phyloP scores from a whole-genome alignment of 805 yeast species.

The Yarrowia deformans region DNA sequence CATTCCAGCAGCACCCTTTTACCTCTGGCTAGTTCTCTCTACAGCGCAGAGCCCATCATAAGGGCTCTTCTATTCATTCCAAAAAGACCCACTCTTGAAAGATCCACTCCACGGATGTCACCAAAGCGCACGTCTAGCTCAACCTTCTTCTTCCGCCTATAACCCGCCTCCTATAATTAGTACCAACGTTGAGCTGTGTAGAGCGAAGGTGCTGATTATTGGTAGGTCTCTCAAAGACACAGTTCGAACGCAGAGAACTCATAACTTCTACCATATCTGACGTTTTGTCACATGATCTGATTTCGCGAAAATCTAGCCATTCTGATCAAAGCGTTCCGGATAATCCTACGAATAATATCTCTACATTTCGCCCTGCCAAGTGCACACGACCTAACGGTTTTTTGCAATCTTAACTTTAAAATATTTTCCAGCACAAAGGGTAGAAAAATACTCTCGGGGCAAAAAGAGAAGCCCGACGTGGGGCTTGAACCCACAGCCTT shows the following conservation, averaged over 20 bases:
- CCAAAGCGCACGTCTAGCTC: not conserved
- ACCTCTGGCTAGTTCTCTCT: too few species aligned
- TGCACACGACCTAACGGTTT: constrained; percentile 19
- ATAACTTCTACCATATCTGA: too few species aligned
- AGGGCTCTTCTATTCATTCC: not conserved
- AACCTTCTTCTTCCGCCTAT: not conserved
- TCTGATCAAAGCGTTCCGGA: too few species aligned
- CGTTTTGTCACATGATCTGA: not conserved
- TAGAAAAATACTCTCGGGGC: not conserved
- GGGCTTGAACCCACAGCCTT: constrained; percentile 40
- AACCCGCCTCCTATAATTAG: not conserved
- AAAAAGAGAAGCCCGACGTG: constrained; percentile 38
- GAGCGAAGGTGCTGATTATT: too few species aligned
- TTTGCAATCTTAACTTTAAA: not conserved
- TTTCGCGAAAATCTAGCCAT: too few species aligned
- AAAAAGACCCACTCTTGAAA: not conserved
- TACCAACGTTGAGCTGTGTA: too few species aligned
- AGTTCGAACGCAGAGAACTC: too few species aligned
- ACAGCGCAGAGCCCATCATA: not conserved
- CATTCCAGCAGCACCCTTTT: too few species aligned
- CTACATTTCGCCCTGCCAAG: not conserved
- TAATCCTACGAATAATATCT: too few species aligned
- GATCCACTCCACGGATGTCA: constrained; percentile 8
- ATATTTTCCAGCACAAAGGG: not conserved
- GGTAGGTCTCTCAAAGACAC: too few species aligned